These are phyloP conservation scores for Asparagopsis taxiformis DNA, from an alignment of 31 red algal species.

Conservation along the genomic window DNA sequence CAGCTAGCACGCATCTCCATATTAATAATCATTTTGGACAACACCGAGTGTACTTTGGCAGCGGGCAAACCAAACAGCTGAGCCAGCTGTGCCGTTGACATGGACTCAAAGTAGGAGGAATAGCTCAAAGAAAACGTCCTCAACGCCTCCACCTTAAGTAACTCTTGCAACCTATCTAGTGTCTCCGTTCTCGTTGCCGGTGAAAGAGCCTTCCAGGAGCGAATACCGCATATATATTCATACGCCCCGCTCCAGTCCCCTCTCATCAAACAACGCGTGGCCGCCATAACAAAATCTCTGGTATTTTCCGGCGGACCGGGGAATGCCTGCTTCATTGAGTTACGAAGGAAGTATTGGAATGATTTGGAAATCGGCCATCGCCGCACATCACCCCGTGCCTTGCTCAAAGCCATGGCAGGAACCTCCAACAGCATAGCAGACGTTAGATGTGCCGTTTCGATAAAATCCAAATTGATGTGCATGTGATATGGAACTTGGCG, in stretches of 20 bases:
- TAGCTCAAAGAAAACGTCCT: conserved; percentile 93
- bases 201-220: conserved; percentile 79
- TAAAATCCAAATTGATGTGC: conserved; percentile 93
- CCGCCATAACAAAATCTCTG: conserved; percentile 93
- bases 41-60: conserved; percentile 82
- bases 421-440: conserved; percentile 97
- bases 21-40: conserved; percentile 98
- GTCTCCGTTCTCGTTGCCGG: conserved; percentile 38
- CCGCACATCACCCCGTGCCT: conserved; percentile 78
- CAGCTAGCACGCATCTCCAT: conserved; percentile 86
- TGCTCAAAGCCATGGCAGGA: conserved; percentile 85
- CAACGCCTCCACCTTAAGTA: conserved; percentile 83
- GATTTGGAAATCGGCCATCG: conserved; percentile 80
- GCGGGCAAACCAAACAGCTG: conserved; percentile 78
- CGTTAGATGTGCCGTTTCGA: conserved; percentile 94
- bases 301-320: conserved; percentile 96
- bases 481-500: conserved; percentile 98
- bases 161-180: conserved; percentile 61
- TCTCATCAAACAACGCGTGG: conserved; percentile 78
- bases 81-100: conserved; percentile 66
- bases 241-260: conserved; percentile 85
- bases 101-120: conserved; percentile 86
- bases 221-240: conserved; percentile 59
- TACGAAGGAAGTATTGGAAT: conserved; percentile 96
- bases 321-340: conserved; percentile 89